Conservation (phyloP, 2,329 filamentous ascomycete species). For the Aspergillus felis region DNA sequence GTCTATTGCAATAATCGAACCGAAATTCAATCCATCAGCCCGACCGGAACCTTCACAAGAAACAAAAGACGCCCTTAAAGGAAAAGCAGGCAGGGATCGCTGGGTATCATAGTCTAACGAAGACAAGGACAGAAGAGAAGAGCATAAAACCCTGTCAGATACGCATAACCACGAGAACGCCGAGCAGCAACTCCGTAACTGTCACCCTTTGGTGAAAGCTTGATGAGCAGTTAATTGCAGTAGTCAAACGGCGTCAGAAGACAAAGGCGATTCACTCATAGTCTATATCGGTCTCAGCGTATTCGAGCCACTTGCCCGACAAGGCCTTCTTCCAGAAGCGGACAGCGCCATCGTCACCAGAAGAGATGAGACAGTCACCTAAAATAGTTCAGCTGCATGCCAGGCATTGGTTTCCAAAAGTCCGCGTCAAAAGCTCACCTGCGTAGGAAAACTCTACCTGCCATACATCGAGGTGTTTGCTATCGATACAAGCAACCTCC, state of each 20-base stretch:
- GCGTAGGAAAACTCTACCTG: constrained; percentile 43
- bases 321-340: constrained; percentile 44
- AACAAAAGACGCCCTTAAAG: neutral
- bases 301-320: constrained; percentile 44
- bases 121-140: constrained; percentile 6
- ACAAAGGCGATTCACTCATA: constrained; percentile 22
- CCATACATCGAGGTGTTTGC: constrained; percentile 44
- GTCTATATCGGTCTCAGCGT: constrained; percentile 39
- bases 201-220: neutral
- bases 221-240: neutral
- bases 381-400: neutral
- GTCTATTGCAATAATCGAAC: neutral
- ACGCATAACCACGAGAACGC: neutral
- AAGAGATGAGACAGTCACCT: constrained; percentile 43
- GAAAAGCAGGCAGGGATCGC: constrained; percentile 1
- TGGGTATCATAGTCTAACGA: constrained; percentile 21
- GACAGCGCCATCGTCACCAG: constrained; percentile 40
- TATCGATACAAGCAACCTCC: constrained; percentile 42
- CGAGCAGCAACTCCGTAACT: neutral
- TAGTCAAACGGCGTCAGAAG: neutral
- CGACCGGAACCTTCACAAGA: neutral
- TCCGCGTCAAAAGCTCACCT: constrained; percentile 24
- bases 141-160: neutral
- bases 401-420: neutral
- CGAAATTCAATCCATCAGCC: neutral